Evolutionary conservation across 2,329 filamentous ascomycete species (phyloP).

Genomic region (Neofusicoccum laricinum): DNA sequence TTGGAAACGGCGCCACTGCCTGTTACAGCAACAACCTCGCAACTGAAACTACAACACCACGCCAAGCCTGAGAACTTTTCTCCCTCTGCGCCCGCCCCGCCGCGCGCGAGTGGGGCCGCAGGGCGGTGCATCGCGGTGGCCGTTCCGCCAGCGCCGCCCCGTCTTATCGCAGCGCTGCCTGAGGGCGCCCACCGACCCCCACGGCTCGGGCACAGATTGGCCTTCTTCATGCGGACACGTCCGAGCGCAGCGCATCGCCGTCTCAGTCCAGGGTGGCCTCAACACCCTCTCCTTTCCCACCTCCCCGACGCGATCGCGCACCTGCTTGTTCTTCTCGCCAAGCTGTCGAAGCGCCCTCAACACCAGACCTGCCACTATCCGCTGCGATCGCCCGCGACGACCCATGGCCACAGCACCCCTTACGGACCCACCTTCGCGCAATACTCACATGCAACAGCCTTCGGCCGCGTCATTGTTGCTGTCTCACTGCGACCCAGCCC

Average conservation of each 20-base stretch:
- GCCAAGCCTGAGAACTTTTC: not conserved
- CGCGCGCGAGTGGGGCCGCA: not conserved
- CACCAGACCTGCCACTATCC: not conserved
- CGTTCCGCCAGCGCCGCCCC: not conserved
- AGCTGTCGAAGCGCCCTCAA: not conserved
- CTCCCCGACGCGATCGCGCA: not conserved
- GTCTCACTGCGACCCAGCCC: not conserved
- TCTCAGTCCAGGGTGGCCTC: not conserved
- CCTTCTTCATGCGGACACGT: not conserved
- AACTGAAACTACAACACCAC: conserved; percentile 9
- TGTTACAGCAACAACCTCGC: not conserved
- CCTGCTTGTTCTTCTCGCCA: not conserved
- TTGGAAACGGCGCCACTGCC: not conserved
- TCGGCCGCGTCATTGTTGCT: not conserved
- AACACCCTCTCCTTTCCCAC: not conserved
- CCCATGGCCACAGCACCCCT: not conserved
- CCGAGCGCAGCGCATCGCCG: not conserved
- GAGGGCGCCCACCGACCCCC: not conserved
- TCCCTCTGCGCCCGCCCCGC: not conserved
- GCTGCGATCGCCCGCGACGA: not conserved
- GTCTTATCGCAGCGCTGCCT: not conserved
- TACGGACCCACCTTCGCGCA: not conserved
- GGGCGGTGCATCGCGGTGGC: not conserved
- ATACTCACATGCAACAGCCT: not conserved
- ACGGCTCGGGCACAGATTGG: not conserved